phyloP scores from a whole-genome alignment of 768 basidiomycete species.

The Boletus subcaerulescens region DNA sequence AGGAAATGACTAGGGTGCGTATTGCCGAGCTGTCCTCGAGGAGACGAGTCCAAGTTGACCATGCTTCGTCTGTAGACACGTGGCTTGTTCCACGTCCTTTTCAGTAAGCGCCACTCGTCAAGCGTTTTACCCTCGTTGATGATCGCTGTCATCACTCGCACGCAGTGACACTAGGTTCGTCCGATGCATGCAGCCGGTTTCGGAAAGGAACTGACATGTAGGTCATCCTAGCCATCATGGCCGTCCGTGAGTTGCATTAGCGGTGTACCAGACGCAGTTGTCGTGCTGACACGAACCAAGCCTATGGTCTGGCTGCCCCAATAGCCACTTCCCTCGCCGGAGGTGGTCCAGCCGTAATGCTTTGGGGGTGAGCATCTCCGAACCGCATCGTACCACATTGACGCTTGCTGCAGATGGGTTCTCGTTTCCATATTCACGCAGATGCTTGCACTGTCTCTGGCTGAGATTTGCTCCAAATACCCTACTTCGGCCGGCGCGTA shows the following conservation, averaged over 20 bases:
- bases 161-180: conserved; percentile 49
- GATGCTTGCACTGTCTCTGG: conserved; percentile 51
- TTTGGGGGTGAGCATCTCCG: conserved; percentile 48
- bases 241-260: conserved; percentile 50
- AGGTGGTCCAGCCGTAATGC: conserved; percentile 54
- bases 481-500: conserved; percentile 62
- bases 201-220: background rate
- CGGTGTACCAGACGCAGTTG: background rate
- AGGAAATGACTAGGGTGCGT: conserved; percentile 52
- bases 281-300: conserved; percentile 29
- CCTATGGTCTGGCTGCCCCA: conserved; percentile 55
- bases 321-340: conserved; percentile 53
- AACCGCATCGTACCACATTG: background rate
- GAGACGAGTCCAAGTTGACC: background rate
- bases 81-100: conserved; percentile 50
- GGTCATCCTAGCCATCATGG: conserved; percentile 48
- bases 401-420: conserved; percentile 40
- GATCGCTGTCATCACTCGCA: background rate
- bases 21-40: background rate
- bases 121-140: background rate
- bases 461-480: conserved; percentile 58
- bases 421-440: conserved; percentile 48
- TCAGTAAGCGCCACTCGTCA: conserved; percentile 39
- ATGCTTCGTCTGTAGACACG: conserved; percentile 36
- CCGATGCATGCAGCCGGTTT: background rate